Percentiles rank a stretch among this genome's conserved stretches.
Evolutionary conservation across 768 basidiomycete species (phyloP).

Genomic region (Steccherinum ochraceum): DNA sequence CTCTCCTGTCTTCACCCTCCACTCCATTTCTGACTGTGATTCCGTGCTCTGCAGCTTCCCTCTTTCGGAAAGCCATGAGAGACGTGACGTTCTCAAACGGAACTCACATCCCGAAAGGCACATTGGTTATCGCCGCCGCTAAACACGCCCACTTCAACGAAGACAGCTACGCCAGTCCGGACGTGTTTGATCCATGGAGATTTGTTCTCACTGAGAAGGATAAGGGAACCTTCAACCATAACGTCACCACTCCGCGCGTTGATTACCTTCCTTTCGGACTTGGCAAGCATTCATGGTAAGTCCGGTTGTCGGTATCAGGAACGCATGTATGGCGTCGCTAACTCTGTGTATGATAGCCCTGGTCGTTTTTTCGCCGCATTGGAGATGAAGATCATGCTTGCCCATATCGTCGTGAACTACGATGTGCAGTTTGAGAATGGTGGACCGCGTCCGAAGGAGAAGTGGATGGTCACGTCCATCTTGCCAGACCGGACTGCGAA

Average conservation of each 20-base stretch:
- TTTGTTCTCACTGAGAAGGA: constrained; percentile 12
- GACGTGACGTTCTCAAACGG: constrained; percentile 16
- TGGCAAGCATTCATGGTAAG: constrained; percentile 17
- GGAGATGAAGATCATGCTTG: constrained; percentile 29
- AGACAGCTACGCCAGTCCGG: constrained; percentile 15
- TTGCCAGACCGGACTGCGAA: constrained; percentile 15
- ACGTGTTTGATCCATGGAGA: constrained; percentile 18
- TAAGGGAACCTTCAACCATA: constrained; percentile 7
- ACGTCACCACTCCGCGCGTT: constrained; percentile 10
- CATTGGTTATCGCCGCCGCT: constrained; percentile 11
- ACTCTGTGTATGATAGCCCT: constrained; percentile 20
- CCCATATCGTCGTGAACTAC: constrained; percentile 25
- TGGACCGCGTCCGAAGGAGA: constrained; percentile 15
- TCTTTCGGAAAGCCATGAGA: constrained; percentile 6
- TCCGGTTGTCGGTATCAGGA: too few relatives aligned
- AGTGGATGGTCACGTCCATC: constrained; percentile 9
- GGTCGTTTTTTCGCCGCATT: constrained; percentile 29
- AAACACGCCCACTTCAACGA: constrained; percentile 17
- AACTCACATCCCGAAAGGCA: constrained; percentile 16
- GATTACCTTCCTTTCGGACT: constrained; percentile 15
- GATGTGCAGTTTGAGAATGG: constrained; percentile 22
- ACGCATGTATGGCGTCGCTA: not conserved
- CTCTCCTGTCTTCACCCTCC: too few relatives aligned
- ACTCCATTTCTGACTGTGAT: not conserved
- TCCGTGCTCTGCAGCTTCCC: not conserved